Conservation (phyloP, 805 yeast species). For the Saccharomycopsis schoenii region DNA sequence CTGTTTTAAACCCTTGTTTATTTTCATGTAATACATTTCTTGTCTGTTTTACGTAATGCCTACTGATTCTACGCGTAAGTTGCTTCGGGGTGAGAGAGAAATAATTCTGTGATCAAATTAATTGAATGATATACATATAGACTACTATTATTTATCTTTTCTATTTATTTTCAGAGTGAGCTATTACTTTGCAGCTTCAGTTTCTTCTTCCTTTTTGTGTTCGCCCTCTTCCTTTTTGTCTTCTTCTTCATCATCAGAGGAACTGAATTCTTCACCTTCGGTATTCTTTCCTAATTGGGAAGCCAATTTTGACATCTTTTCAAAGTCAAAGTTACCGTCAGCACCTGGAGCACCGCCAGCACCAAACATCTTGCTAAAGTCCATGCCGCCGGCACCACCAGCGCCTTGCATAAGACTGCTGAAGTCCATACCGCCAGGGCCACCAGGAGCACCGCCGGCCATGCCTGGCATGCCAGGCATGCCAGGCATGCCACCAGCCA, state of each 20-base stretch:
- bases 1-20: neutral
- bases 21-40: neutral
- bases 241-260: constrained; percentile 27
- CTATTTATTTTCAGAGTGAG: neutral
- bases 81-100: neutral
- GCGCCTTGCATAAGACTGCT: constrained; percentile 20
- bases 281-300: constrained; percentile 24
- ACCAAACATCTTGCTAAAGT: constrained; percentile 19
- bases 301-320: constrained; percentile 20
- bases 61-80: neutral
- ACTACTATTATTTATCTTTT: too few relatives aligned
- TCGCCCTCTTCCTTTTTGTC: constrained; percentile 14
- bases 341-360: constrained; percentile 24
- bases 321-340: constrained; percentile 24
- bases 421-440: constrained; percentile 28
- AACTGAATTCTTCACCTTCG: constrained; percentile 25
- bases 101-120: too few relatives aligned
- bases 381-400: constrained; percentile 21
- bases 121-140: neutral
- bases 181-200: neutral
- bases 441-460: constrained; percentile 24
- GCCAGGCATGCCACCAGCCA: constrained; percentile 22
- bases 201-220: neutral
- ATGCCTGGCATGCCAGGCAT: constrained; percentile 27
- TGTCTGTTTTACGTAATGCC: neutral